Evolutionary conservation across 768 basidiomycete species (phyloP).

Genomic region (Mycena galericulata): DNA sequence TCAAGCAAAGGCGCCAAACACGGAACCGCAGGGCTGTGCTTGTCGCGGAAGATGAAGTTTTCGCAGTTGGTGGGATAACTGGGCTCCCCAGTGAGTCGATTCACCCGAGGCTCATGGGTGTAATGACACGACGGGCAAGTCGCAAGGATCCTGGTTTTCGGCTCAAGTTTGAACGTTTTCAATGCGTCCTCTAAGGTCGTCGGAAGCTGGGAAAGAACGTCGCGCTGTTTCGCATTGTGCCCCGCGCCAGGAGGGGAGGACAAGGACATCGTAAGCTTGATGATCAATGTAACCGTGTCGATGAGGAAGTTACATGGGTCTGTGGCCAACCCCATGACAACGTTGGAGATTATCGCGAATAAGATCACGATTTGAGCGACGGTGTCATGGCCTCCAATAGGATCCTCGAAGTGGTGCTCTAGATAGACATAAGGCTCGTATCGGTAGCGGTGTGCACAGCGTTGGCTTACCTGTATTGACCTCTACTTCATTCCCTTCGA

Average conservation of each 20-base stretch:
- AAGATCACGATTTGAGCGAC: constrained; percentile 21
- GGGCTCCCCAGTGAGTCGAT: constrained; percentile 26
- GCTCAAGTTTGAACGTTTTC: constrained; percentile 27
- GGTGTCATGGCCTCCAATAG: constrained; percentile 13
- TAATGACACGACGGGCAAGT: constrained; percentile 24
- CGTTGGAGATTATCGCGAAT: constrained; percentile 18
- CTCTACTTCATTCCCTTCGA: neutral
- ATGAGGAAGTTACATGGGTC: constrained; percentile 32
- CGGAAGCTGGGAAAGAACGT: constrained; percentile 24
- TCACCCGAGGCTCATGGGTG: constrained; percentile 23
- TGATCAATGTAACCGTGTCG: constrained; percentile 26
- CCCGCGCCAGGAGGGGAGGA: constrained; percentile 8
- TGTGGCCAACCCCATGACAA: constrained; percentile 25
- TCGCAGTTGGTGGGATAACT: constrained; percentile 25
- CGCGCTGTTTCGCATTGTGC: constrained; percentile 8
- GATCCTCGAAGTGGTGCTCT: constrained; percentile 29
- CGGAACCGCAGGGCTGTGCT: constrained; percentile 2
- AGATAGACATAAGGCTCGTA: constrained; percentile 7
- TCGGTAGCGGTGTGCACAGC: neutral
- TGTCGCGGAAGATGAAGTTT: constrained; percentile 25
- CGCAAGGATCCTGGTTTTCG: constrained; percentile 26
- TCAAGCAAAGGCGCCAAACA: constrained; percentile 21
- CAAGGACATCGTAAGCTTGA: constrained; percentile 20
- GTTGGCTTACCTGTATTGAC: constrained; percentile 21
- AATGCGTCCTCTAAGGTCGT: constrained; percentile 26